phyloP scores from a whole-genome alignment of 1,284 basidiomycete species.

The Thecaphora thlaspeos region DNA sequence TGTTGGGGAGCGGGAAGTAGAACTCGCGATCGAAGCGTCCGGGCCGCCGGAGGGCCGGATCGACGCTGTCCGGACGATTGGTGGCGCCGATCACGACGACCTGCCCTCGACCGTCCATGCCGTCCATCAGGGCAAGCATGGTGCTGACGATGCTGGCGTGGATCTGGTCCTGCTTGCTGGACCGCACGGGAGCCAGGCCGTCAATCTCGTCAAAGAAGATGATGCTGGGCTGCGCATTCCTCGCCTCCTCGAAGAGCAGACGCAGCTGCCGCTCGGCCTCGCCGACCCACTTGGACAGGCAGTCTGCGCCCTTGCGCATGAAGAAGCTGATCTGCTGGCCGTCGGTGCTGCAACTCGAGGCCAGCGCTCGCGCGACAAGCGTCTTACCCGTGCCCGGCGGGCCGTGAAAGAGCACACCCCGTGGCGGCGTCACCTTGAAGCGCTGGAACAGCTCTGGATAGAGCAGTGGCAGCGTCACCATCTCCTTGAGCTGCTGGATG shows the following conservation, averaged over 20 bases:
- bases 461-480: conserved; percentile 91
- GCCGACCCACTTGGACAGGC: conserved; percentile 98
- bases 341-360: conserved; percentile 84
- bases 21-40: conserved; percentile 98
- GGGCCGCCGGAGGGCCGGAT: conserved; percentile 89
- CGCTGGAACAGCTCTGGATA: conserved; percentile 97
- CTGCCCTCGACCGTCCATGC: conserved; percentile 94
- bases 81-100: conserved; percentile 99
- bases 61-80: conserved; percentile 93
- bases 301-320: conserved; percentile 99
- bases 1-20: conserved; percentile 87
- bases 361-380: conserved; percentile 76
- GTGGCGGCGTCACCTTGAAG: conserved; percentile 90
- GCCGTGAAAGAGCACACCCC: conserved; percentile 85
- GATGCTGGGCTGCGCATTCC: conserved; percentile 86
- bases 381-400: conserved; percentile 58
- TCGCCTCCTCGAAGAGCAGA: conserved; percentile 93
- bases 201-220: conserved; percentile 99
- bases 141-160: conserved; percentile 97
- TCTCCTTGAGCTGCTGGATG: conserved; percentile 96
- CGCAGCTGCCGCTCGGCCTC: conserved; percentile 96
- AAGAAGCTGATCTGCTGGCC: conserved; percentile 95
- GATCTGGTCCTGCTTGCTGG: conserved; percentile 97
- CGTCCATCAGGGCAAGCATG: conserved; percentile 95
- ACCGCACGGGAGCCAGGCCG: conserved; percentile 93